Conservation (phyloP, 169 alveolate genomes). For the Plasmodium coatneyi region DNA sequence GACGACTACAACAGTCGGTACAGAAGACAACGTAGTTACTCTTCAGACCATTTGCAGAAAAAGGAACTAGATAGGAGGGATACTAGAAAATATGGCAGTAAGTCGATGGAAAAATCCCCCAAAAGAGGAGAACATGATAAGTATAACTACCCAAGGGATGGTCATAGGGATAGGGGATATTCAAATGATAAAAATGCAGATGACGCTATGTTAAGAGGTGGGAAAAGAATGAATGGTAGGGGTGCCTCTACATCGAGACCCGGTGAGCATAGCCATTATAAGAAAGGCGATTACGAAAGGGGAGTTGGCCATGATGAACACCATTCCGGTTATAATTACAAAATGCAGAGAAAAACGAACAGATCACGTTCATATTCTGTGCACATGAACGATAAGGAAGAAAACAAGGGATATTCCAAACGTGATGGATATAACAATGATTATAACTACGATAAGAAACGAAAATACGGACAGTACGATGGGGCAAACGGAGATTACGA, state of each 20-base stretch:
- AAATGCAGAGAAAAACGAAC: not conserved
- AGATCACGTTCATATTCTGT: not conserved
- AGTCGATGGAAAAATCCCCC: conserved; percentile 1
- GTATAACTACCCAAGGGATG: no score
- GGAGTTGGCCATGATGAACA: conserved; percentile 5
- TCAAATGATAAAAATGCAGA: conserved; percentile 3
- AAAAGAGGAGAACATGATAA: not conserved
- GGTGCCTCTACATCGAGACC: not conserved
- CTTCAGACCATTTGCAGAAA: not conserved
- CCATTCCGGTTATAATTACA: not conserved
- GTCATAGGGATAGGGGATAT: not conserved
- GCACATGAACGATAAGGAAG: not conserved
- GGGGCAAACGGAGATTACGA: not conserved
- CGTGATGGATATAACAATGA: conserved; percentile 6
- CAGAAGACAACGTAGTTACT: conserved; percentile 13
- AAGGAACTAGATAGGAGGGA: not conserved
- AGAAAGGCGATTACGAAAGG: conserved; percentile 18
- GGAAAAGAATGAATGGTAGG: not conserved
- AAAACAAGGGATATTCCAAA: not conserved
- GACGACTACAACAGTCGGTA: not conserved
- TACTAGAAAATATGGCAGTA: not conserved
- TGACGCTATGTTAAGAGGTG: not conserved
- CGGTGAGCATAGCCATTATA: not conserved
- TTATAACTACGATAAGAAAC: conserved; percentile 33
- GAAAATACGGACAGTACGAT: conserved; percentile 9